phyloP scores from a whole-genome alignment of 257 asterid genomes.

The Solanum etuberosum region DNA sequence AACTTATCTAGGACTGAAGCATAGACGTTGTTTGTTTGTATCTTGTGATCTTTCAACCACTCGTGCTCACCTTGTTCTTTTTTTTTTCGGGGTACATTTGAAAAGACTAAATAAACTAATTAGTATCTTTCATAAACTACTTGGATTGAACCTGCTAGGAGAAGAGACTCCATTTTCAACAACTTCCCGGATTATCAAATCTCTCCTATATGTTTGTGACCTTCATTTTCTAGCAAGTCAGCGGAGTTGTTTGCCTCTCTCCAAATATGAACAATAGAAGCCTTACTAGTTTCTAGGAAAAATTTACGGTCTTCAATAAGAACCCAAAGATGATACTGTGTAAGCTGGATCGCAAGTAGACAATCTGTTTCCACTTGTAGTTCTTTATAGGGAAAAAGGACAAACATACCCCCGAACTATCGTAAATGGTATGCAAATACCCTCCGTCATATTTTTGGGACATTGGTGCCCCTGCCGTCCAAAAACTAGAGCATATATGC shows the following conservation, averaged over 20 bases:
- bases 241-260: no score
- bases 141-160: neutral
- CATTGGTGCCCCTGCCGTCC: no score
- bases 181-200: neutral
- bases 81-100: neutral
- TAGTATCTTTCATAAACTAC: neutral
- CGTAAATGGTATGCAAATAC: no score
- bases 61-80: neutral
- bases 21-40: neutral
- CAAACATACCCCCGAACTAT: no score
- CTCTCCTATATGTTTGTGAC: neutral
- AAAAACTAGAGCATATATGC: no score
- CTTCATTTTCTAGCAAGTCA: neutral
- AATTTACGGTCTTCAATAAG: neutral
- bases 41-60: neutral
- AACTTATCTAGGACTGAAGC: neutral
- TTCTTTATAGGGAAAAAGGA: no score
- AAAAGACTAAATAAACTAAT: neutral
- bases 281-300: neutral
- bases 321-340: neutral
- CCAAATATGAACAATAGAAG: neutral
- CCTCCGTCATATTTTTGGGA: no score
- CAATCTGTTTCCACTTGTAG: neutral
- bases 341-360: neutral
- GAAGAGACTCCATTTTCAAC: neutral